phyloP scores from a whole-genome alignment of 371 early-diverging fungal species.

The Rhizomucor miehei region DNA sequence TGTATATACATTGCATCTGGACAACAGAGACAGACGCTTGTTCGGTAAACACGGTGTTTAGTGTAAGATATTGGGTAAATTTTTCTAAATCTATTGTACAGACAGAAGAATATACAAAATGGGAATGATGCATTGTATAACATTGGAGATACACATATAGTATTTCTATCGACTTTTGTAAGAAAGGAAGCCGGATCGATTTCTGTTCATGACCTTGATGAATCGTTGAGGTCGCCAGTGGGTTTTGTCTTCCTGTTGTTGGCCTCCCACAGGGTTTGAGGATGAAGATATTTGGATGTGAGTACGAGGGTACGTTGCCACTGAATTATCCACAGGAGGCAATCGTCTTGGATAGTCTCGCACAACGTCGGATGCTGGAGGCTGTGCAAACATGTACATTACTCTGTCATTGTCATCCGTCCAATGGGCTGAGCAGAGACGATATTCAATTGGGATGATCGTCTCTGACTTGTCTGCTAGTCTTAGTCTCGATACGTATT shows the following conservation, averaged over 20 bases:
- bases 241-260: not conserved
- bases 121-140: no score
- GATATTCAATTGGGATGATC: constrained; percentile 64
- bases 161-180: not conserved
- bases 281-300: not conserved
- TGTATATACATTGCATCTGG: no score
- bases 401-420: constrained; percentile 60
- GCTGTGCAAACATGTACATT: constrained; percentile 19
- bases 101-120: no score
- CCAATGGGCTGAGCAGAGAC: constrained; percentile 79
- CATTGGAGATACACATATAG: no score
- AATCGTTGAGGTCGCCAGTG: not conserved
- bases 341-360: not conserved
- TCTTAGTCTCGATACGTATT: constrained; percentile 56
- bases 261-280: not conserved
- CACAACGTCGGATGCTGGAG: not conserved
- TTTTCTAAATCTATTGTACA: no score
- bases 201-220: not conserved
- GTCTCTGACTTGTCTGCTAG: constrained; percentile 55
- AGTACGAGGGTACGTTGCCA: not conserved
- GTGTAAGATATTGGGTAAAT: no score
- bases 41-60: no score
- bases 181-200: not conserved
- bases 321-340: not conserved
- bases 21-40: no score